Base-by-base conservation (phyloP, 306 rosid species). In the Sophora flavescens region DNA sequence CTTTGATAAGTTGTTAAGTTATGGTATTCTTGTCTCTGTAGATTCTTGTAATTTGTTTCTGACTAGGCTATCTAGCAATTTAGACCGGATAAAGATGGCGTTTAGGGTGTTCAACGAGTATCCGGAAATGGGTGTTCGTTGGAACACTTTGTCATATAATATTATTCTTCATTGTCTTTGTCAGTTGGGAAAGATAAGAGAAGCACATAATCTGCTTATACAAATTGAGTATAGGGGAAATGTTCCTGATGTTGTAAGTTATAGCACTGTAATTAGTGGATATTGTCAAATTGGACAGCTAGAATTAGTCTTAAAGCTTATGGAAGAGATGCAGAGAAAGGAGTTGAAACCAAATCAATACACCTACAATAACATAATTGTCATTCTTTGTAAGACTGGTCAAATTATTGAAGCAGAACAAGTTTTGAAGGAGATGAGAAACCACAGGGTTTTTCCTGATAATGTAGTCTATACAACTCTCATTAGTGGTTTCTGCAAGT, bases 41-140 rank as follows among this genome's bases (percentile, higher is more conserved):
- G 90, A 87, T 86, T 88, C 97, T 77, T 91, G 93, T 87, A 93
- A 93, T 83, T 78, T 87, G 70, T 86, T 87, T 68, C 89, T 93
- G 35, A 52, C 88, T 66, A 84, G 84, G 77, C 65, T 87, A 32
- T 83, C 87, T 16, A 74, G 72, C 56, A 75, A 65, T 75, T 81
- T 73, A 59, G 87, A 86, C 57, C 86, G 88, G 65, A 57, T 70
- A 52, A 75, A 62, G 86, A 75, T 38, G 73, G 90, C 91, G 2
- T 11, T 89, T 28, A 70, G 78, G 88, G 81, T 85, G 76, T 91
- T 91, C 77, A 78, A 48, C 3, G 87, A 93, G 76, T 93, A 84
- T 81, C 84, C 86, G 32, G 84, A 81, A 79, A 80, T 26, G 47
- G 97, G 94, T 79, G 74, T 93, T 83, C 74, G 84, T 74, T 93